Conservation (phyloP, 768 basidiomycete species). For the Mycena chlorophos region DNA sequence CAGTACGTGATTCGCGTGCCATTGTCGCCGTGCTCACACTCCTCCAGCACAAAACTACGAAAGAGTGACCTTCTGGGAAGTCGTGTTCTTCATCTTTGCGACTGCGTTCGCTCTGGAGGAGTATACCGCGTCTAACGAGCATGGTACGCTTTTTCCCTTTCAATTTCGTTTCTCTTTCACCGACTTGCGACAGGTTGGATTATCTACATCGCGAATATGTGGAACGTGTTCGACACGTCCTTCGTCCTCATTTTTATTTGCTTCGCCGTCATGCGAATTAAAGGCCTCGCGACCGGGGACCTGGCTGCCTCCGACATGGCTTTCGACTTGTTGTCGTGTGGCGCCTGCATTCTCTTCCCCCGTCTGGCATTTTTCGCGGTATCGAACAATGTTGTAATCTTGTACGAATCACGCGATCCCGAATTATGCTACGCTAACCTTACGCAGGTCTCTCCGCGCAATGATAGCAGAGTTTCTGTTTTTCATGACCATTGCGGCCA, state of each 20-base stretch:
- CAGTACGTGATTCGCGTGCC: constrained; percentile 53
- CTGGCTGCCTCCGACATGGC: constrained; percentile 59
- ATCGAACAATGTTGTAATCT: constrained; percentile 73
- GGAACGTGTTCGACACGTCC: constrained; percentile 86
- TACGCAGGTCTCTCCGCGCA: constrained; percentile 66
- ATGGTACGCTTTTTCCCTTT: constrained; percentile 62
- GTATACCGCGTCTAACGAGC: constrained; percentile 83
- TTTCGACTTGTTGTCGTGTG: constrained; percentile 83
- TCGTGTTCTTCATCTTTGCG: constrained; percentile 73
- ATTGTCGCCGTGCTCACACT: not conserved
- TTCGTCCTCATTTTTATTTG: constrained; percentile 69
- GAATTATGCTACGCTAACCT: not conserved
- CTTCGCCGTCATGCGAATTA: constrained; percentile 65
- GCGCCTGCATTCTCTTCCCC: constrained; percentile 83
- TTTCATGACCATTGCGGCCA: constrained; percentile 74
- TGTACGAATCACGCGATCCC: constrained; percentile 47
- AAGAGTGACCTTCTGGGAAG: constrained; percentile 60
- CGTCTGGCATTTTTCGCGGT: constrained; percentile 81
- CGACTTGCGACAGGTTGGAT: constrained; percentile 7
- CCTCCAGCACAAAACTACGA: constrained; percentile 56
- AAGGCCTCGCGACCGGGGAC: constrained; percentile 57
- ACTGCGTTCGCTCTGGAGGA: constrained; percentile 81
- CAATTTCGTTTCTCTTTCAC: constrained; percentile 1
- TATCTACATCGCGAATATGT: constrained; percentile 89
- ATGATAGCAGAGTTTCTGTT: constrained; percentile 81